These are phyloP conservation scores for Suillus americanus DNA, from an alignment of 768 basidiomycete genomes.

Conservation along the genomic window DNA sequence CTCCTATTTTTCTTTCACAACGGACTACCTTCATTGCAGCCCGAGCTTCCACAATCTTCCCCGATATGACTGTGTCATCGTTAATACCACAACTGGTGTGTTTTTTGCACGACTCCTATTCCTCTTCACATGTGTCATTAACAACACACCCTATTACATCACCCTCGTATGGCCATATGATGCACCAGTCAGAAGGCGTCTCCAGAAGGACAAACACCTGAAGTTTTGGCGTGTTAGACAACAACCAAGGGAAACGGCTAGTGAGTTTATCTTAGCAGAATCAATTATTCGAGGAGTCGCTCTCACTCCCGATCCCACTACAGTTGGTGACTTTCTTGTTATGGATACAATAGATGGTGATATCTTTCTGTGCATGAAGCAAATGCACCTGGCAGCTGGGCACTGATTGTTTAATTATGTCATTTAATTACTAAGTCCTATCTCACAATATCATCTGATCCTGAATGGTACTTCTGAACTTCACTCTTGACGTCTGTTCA, in stretches of 20 bases:
- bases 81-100: constrained; percentile 14
- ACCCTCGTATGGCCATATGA: constrained; percentile 23
- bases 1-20: too few relatives aligned
- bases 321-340: constrained; percentile 1
- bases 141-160: constrained; percentile 9
- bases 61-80: constrained; percentile 25
- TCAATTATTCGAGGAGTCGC: constrained; percentile 33
- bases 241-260: not conserved
- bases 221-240: constrained; percentile 18
- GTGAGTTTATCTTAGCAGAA: constrained; percentile 24
- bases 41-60: constrained; percentile 28
- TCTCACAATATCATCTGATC: too few relatives aligned
- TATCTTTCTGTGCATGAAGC: constrained; percentile 1
- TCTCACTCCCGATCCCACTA: constrained; percentile 20
- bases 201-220: constrained; percentile 24
- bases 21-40: constrained; percentile 31
- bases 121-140: constrained; percentile 18
- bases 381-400: not conserved
- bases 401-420: not conserved
- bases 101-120: constrained; percentile 20
- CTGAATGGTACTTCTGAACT: too few relatives aligned
- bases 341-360: constrained; percentile 4
- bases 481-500: too few relatives aligned
- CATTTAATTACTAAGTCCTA: too few relatives aligned
- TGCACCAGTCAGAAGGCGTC: constrained; percentile 3